These are phyloP conservation scores for Didymella arachidicola DNA, from an alignment of 2,329 filamentous ascomycete genomes.

Conservation along the genomic window DNA sequence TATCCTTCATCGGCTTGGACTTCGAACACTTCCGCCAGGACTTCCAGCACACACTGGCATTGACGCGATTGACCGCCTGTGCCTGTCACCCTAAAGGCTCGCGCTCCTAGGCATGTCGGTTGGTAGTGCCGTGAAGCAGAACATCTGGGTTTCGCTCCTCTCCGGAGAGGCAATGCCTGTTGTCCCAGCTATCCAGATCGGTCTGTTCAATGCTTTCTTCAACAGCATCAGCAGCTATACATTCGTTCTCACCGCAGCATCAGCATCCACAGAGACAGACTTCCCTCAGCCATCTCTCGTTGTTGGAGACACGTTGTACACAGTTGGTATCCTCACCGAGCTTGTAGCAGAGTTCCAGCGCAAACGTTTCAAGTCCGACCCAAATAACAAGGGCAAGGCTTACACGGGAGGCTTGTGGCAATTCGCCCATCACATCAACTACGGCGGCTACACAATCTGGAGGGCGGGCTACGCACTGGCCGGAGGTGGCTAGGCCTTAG, in stretches of 20 bases:
- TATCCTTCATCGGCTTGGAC: slow-evolving; percentile 58
- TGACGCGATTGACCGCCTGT: slow-evolving; percentile 52
- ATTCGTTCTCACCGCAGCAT: slow-evolving; percentile 60
- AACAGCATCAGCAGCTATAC: slow-evolving; percentile 66
- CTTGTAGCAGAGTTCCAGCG: slow-evolving; percentile 66
- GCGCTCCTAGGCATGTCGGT: slow-evolving; percentile 63
- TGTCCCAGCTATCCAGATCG: slow-evolving; percentile 54
- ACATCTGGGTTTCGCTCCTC: slow-evolving; percentile 60
- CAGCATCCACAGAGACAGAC: slow-evolving; percentile 50
- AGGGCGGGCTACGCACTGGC: slow-evolving; percentile 59
- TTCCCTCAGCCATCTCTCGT: slow-evolving; percentile 55
- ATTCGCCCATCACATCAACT: slow-evolving; percentile 63
- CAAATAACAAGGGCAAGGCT: slow-evolving; percentile 61
- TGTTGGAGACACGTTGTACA: slow-evolving; percentile 60
- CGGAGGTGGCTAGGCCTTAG: slow-evolving; percentile 58
- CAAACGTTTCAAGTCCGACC: slow-evolving; percentile 59
- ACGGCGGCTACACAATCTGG: slow-evolving; percentile 62
- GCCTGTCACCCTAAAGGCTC: slow-evolving; percentile 60
- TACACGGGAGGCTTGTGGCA: slow-evolving; percentile 60
- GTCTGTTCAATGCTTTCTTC: slow-evolving; percentile 61
- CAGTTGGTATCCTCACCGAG: slow-evolving; percentile 62
- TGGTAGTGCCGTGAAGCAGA: slow-evolving; percentile 64
- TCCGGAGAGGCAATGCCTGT: slow-evolving; percentile 61
- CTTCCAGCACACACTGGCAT: slow-evolving; percentile 52
- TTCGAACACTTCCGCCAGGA: slow-evolving; percentile 54